These are phyloP conservation scores for Terfezia claveryi DNA, from an alignment of 495 filamentous ascomycete species.

Conservation along the genomic window DNA sequence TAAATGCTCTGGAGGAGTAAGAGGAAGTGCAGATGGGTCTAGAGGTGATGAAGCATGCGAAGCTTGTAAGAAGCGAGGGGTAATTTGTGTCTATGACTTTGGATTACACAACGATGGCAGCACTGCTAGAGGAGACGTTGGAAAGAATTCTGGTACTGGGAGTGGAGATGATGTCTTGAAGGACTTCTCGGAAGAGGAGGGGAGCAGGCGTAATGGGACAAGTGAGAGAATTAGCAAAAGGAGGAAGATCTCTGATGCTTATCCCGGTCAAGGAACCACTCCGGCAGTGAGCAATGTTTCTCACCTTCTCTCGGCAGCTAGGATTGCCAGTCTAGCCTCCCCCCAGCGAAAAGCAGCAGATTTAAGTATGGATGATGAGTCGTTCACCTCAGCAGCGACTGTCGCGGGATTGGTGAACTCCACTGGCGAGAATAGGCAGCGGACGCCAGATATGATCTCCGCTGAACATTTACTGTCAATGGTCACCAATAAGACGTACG, in stretches of 20 bases:
- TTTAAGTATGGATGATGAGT: not conserved
- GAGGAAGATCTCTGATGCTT: conserved; percentile 8
- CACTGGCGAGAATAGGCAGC: not conserved
- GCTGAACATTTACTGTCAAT: conserved; percentile 16
- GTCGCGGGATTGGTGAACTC: conserved; percentile 8
- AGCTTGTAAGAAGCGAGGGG: conserved; percentile 17
- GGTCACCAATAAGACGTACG: conserved; percentile 7
- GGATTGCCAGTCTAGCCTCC: conserved; percentile 1
- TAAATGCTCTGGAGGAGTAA: conserved; percentile 15
- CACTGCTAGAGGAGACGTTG: conserved; percentile 1
- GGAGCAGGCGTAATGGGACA: conserved; percentile 2
- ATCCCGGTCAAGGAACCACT: not conserved
- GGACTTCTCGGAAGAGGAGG: conserved; percentile 9
- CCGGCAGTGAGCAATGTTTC: conserved; percentile 3
- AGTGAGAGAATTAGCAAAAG: conserved; percentile 8
- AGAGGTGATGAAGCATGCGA: conserved; percentile 17
- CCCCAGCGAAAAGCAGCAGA: conserved; percentile 6
- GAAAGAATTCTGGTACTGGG: conserved; percentile 1
- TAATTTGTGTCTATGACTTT: conserved; percentile 19
- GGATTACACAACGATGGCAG: conserved; percentile 3
- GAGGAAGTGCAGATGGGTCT: conserved; percentile 13
- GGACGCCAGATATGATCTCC: conserved; percentile 8
- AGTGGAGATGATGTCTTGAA: conserved; percentile 13
- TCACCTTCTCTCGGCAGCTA: conserved; percentile 15
- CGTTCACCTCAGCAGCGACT: conserved; percentile 3